phyloP scores from a whole-genome alignment of 2,329 filamentous ascomycete genomes.

The Fusarium humuli region DNA sequence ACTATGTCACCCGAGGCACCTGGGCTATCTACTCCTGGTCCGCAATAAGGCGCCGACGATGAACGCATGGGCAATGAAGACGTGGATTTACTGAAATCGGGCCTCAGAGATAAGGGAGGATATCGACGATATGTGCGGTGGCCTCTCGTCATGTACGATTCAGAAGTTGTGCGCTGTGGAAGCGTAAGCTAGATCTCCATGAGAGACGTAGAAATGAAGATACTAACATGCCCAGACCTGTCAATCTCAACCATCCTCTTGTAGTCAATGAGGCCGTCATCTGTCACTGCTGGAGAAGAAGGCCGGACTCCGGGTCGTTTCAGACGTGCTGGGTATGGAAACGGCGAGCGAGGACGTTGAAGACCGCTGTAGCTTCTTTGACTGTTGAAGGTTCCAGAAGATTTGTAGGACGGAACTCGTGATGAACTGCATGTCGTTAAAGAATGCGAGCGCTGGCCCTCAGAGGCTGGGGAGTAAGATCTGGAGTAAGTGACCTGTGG shows the following conservation, averaged over 20 bases:
- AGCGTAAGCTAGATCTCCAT: background rate
- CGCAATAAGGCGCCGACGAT: slow-evolving; percentile 45
- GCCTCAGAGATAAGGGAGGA: slow-evolving; percentile 54
- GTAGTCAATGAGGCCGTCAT: slow-evolving; percentile 61
- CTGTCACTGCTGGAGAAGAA: slow-evolving; percentile 62
- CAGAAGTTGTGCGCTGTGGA: slow-evolving; percentile 59
- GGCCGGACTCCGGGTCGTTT: slow-evolving; percentile 65
- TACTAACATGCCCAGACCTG: slow-evolving; percentile 59
- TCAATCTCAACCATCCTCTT: slow-evolving; percentile 64
- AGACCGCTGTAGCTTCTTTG: slow-evolving; percentile 56
- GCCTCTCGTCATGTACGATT: slow-evolving; percentile 55
- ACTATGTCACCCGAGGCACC: slow-evolving; percentile 54
- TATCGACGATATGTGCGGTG: slow-evolving; percentile 52
- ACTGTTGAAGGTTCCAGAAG: slow-evolving; percentile 61
- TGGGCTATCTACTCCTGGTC: slow-evolving; percentile 41
- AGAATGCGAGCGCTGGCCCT: slow-evolving; percentile 65
- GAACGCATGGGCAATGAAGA: slow-evolving; percentile 52
- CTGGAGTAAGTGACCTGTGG: slow-evolving; percentile 59
- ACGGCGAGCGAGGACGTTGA: slow-evolving; percentile 69
- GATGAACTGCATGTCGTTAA: slow-evolving; percentile 64
- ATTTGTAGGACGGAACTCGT: slow-evolving; percentile 60
- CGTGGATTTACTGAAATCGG: slow-evolving; percentile 56
- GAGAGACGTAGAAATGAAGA: background rate
- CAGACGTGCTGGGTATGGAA: slow-evolving; percentile 68
- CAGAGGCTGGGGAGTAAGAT: slow-evolving; percentile 56